These are phyloP conservation scores for Corymbia calophylla DNA, from an alignment of 441 rosid species.

Conservation along the genomic window DNA sequence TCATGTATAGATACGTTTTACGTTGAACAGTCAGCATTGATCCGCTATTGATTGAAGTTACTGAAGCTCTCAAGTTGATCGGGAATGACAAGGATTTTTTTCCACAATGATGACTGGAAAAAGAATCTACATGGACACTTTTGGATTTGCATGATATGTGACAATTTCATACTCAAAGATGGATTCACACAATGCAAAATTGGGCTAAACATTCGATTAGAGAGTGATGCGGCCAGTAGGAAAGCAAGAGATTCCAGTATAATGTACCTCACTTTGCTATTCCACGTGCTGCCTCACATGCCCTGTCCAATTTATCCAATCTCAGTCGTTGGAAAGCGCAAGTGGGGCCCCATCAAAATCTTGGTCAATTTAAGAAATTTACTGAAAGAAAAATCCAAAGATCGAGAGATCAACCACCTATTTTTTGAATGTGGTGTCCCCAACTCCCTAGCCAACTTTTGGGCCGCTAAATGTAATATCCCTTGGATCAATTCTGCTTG, in stretches of 20 bases:
- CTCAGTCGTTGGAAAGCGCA: neutral
- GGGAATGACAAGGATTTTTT: no score
- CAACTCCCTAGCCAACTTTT: no score
- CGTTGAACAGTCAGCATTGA: no score
- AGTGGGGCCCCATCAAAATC: neutral
- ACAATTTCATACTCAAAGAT: neutral
- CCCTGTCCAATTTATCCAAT: neutral
- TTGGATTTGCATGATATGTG: neutral
- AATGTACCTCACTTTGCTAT: neutral
- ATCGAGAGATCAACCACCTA: no score
- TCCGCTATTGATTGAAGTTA: no score
- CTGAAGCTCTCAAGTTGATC: no score
- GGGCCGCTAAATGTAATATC: no score
- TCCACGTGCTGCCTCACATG: neutral
- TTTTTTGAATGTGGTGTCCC: no score
- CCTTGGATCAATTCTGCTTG: no score
- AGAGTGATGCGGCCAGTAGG: neutral
- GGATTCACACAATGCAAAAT: neutral
- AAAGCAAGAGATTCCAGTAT: neutral
- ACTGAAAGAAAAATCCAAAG: neutral
- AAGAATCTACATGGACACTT: neutral
- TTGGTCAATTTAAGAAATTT: neutral
- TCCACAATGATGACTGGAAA: neutral
- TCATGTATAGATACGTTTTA: no score
- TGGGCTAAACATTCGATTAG: neutral